These are phyloP conservation scores for Chlorella vulgaris DNA, from an alignment of 139 green algal species.

Conservation along the genomic window DNA sequence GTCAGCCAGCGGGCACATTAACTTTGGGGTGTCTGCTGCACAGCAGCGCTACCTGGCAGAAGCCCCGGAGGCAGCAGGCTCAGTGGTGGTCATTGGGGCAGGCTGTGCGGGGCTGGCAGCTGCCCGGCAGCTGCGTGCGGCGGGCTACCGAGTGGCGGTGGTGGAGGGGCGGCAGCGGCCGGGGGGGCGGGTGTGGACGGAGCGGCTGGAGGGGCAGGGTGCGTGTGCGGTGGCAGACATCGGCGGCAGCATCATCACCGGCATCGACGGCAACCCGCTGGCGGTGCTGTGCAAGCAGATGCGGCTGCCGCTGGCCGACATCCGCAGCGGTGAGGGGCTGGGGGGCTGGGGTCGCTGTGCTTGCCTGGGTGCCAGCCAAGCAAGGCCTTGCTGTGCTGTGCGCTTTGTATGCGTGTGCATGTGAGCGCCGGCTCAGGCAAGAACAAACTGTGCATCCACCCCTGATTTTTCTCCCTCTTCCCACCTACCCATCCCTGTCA, in stretches of 20 bases:
- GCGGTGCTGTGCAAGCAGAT: conserved; percentile 86
- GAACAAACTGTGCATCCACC: too few species aligned
- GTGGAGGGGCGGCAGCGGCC: conserved; percentile 80
- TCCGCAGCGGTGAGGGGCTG: conserved; percentile 56
- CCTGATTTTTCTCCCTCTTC: too few species aligned
- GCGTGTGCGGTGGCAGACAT: conserved; percentile 78
- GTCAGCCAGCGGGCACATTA: conserved; percentile 82
- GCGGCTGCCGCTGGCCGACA: conserved; percentile 75
- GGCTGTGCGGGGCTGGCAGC: conserved; percentile 80
- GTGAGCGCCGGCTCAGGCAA: too few species aligned
- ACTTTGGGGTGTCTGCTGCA: conserved; percentile 78
- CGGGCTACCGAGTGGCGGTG: conserved; percentile 85
- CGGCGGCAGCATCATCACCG: conserved; percentile 92
- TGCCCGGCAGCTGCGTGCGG: conserved; percentile 81
- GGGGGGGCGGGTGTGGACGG: conserved; percentile 85
- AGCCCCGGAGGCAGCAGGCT: conserved; percentile 26
- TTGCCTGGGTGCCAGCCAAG: too few species aligned
- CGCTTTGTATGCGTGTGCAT: too few species aligned
- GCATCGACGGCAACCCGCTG: conserved; percentile 94
- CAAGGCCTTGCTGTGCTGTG: too few species aligned
- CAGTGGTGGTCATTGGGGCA: conserved; percentile 89
- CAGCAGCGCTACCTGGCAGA: conserved; percentile 28
- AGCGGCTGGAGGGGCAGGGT: conserved; percentile 58
- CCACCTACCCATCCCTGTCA: too few species aligned
- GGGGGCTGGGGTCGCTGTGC: not conserved